Evolutionary conservation across 2,329 filamentous ascomycete genomes (phyloP).

Genomic region (Domatiomyces catenatus): DNA sequence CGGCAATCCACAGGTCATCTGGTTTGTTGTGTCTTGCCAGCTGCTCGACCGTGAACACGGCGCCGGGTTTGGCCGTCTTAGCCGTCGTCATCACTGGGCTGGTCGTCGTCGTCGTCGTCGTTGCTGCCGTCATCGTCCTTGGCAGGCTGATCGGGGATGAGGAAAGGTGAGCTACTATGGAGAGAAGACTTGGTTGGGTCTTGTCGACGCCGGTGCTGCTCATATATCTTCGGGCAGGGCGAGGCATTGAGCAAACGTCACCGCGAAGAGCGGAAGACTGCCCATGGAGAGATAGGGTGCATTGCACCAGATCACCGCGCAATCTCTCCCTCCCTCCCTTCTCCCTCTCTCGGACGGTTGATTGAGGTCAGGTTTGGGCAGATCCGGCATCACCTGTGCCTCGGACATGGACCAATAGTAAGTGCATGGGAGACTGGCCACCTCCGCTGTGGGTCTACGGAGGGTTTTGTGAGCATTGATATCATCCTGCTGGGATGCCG

Average conservation of each 20-base stretch:
- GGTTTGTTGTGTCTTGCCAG: conserved; percentile 34
- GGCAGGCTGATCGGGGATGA: no score
- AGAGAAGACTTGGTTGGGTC: no score
- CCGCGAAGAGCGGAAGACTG: not conserved
- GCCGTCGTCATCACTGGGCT: not conserved
- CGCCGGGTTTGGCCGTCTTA: not conserved
- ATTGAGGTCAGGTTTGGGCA: not conserved
- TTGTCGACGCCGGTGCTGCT: not conserved
- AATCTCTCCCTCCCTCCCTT: not conserved
- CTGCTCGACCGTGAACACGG: conserved; percentile 17
- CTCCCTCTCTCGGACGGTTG: not conserved
- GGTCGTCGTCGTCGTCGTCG: not conserved
- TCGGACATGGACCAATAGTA: not conserved
- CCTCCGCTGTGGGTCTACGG: not conserved
- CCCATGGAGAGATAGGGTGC: not conserved
- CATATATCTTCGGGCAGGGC: not conserved
- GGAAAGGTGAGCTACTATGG: no score
- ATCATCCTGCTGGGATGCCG: not conserved
- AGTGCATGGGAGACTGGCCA: not conserved
- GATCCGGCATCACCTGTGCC: not conserved
- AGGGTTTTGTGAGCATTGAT: not conserved
- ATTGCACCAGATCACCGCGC: not conserved
- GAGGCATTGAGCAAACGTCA: not conserved
- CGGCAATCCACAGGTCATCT: conserved; percentile 38
- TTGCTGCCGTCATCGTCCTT: no score